phyloP scores from a whole-genome alignment of 2,329 filamentous ascomycete genomes.

The Ceratocystis alfenasii region DNA sequence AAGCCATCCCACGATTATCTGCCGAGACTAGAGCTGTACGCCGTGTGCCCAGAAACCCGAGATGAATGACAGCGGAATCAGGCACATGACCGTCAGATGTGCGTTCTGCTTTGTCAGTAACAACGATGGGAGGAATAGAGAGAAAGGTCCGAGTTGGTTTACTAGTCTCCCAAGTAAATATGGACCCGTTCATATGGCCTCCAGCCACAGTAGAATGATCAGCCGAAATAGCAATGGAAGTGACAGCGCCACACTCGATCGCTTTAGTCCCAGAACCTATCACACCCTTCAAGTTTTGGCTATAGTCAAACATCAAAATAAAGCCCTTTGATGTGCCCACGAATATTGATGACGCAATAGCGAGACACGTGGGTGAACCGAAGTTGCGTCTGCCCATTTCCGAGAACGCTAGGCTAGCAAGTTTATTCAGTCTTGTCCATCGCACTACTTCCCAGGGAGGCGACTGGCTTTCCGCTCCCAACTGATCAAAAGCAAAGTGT shows the following conservation, averaged over 20 bases:
- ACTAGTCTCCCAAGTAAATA: conserved; percentile 92
- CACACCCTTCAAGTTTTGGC: conserved; percentile 86
- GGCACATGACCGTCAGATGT: conserved; percentile 69
- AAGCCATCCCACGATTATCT: conserved; percentile 92
- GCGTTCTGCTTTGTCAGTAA: conserved; percentile 41
- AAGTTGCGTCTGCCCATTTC: conserved; percentile 87
- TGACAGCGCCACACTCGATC: conserved; percentile 79
- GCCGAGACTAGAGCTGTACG: conserved; percentile 92
- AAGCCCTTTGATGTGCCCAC: conserved; percentile 90
- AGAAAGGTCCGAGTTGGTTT: conserved; percentile 78
- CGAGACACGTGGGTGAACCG: conserved; percentile 78
- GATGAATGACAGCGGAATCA: conserved; percentile 66
- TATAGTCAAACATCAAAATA: conserved; percentile 92
- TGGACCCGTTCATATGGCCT: conserved; percentile 78
- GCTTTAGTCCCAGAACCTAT: conserved; percentile 91
- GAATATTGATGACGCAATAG: conserved; percentile 76
- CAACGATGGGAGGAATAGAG: conserved; percentile 65
- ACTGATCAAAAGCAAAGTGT: conserved; percentile 48
- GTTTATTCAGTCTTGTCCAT: conserved; percentile 87
- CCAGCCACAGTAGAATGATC: conserved; percentile 86
- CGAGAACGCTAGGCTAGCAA: conserved; percentile 81
- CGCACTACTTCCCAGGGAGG: conserved; percentile 93
- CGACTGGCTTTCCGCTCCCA: conserved; percentile 57
- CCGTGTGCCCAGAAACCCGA: conserved; percentile 89
- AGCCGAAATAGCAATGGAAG: conserved; percentile 77